Evolutionary conservation across 768 basidiomycete species (phyloP), one percentile per base, ranked within the genome.

Genomic region (Serendipita vermifera): DNA sequence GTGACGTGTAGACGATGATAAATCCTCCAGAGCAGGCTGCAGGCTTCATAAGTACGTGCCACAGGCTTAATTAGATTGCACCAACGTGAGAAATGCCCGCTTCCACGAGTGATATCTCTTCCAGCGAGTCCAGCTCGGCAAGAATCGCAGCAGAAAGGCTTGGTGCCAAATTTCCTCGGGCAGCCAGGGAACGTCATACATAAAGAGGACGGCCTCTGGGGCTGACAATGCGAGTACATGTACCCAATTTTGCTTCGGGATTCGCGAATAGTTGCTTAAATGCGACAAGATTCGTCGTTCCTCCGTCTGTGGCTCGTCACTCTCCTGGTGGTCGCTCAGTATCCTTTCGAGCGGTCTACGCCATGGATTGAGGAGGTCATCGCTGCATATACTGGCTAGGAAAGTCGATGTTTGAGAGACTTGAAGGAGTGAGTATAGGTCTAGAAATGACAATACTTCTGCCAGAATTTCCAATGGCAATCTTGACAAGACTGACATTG

Each of bases 121-220:
- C 78, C 80, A 81, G 66, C 76, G 84, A 27, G 63, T 63, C 84
- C 85, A 88, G n/a, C 83, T 77, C 4, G 87, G 87, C 11, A 86
- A 68, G 68, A 87, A 90, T 38, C 87, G 71, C 57, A 79, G 72
- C 51, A 69, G 72, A 63, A 87, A 87, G 58, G 78, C 79, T 57
- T 86, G 84, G 61, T 85, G 79, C 86, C 86, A 90, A 43, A 15
- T 15, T 11, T 24, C 24, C 20, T 51, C 46, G 24, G 46, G 15
- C 7, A 51, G 29, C 29, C 22, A 29, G 20, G 46, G 46, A n/a
- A 51, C n/a, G n/a, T 51, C 46, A 26, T 26, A 15, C n/a, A n/a
- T n/a, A 29, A 51, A 51, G 7, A 51, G 22, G 27, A 51, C 31
- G 22, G n/a, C n/a, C 9, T 51, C 46, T 26, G 46, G 46, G 31